These are phyloP conservation scores for Begonia masoniana DNA, from an alignment of 306 rosid genomes.

Conservation along the genomic window DNA sequence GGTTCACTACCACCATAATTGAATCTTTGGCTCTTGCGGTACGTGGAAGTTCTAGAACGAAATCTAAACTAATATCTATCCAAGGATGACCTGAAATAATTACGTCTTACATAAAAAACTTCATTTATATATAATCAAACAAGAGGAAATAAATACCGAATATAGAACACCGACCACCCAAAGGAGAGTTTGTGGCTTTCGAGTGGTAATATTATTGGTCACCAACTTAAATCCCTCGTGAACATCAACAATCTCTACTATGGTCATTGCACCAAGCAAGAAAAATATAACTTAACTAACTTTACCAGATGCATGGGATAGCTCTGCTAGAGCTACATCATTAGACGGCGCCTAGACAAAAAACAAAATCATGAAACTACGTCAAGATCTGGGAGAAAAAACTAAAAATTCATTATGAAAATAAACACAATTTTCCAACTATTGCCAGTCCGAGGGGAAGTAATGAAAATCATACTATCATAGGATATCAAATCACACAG, in stretches of 20 bases:
- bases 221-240: constrained; percentile 98
- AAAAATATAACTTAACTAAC: constrained; percentile 93
- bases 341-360: constrained; percentile 76
- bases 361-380: background rate
- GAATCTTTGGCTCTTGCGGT: too few relatives aligned
- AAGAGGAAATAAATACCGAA: background rate
- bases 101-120: background rate
- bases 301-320: constrained; percentile 77
- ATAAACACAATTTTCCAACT: too few relatives aligned
- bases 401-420: too few relatives aligned
- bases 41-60: too few relatives aligned
- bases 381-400: too few relatives aligned
- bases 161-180: constrained; percentile 74
- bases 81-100: constrained; percentile 55
- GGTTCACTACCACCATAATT: too few relatives aligned
- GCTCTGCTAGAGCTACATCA: constrained; percentile 81
- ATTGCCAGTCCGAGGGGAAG: too few relatives aligned
- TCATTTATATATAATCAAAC: background rate
- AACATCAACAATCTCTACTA: constrained; percentile 82
- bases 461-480: too few relatives aligned
- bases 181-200: constrained; percentile 77
- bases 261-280: constrained; percentile 97
- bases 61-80: too few relatives aligned
- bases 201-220: constrained; percentile 81
- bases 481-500: too few relatives aligned